These are phyloP conservation scores for Penicillium ucsense DNA, from an alignment of 495 filamentous ascomycete species.

Conservation along the genomic window DNA sequence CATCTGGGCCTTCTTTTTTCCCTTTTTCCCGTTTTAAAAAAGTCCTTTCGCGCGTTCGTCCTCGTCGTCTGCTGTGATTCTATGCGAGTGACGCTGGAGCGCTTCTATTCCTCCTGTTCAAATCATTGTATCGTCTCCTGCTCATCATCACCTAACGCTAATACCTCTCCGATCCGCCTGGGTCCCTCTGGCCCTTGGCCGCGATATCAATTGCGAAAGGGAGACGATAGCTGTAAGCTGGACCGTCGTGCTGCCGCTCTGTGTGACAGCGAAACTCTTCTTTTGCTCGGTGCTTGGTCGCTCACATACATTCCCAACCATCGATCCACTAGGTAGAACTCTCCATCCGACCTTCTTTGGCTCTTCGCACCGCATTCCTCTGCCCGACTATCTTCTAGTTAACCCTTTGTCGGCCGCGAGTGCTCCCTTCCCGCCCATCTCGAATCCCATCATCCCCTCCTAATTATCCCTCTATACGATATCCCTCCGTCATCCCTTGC, in stretches of 20 bases:
- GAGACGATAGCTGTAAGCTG: constrained; percentile 10
- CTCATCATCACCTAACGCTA: constrained; percentile 10
- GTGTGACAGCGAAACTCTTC: constrained; percentile 37
- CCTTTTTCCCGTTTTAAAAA: constrained; percentile 6
- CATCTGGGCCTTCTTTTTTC: constrained; percentile 11
- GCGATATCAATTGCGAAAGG: constrained; percentile 4
- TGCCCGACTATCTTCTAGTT: constrained; percentile 6
- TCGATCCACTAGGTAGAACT: constrained; percentile 26
- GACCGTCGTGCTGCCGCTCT: constrained; percentile 33
- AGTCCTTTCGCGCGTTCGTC: constrained; percentile 1
- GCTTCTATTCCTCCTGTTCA: constrained; percentile 1
- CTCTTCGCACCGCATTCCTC: constrained; percentile 34
- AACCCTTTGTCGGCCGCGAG: constrained; percentile 2
- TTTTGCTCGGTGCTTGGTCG: constrained; percentile 34
- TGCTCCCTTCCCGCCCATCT: background rate
- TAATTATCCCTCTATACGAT: constrained; percentile 7
- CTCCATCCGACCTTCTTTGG: constrained; percentile 18
- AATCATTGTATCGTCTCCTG: constrained; percentile 4
- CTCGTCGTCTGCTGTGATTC: constrained; percentile 1
- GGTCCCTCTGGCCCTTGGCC: constrained; percentile 6
- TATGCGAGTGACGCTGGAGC: background rate
- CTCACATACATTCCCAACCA: constrained; percentile 32
- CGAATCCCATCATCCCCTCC: constrained; percentile 5
- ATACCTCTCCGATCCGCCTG: constrained; percentile 9
- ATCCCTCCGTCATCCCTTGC: constrained; percentile 28